These are phyloP conservation scores for Umbelopsis isabellina DNA, from an alignment of 192 early-diverging fungal genomes.

Conservation along the genomic window DNA sequence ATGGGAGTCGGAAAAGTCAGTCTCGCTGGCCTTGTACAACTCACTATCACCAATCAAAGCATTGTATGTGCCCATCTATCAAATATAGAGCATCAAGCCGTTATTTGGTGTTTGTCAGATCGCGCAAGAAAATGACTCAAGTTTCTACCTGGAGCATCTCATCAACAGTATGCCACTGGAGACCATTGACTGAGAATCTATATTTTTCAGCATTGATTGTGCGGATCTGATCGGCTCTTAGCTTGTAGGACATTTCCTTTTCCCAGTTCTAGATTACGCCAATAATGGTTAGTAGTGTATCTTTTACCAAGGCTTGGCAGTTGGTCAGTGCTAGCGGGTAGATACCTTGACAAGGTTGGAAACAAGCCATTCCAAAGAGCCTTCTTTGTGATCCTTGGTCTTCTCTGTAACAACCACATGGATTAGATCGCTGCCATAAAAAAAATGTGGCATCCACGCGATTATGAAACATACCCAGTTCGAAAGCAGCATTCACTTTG, in stretches of 20 bases:
- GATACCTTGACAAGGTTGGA: slow-evolving; percentile 49
- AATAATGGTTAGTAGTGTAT: slow-evolving; percentile 13
- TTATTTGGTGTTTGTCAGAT: neutral
- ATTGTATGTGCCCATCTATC: slow-evolving; percentile 48
- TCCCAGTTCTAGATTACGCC: slow-evolving; percentile 46
- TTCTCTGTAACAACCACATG: slow-evolving; percentile 27
- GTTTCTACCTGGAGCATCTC: slow-evolving; percentile 43
- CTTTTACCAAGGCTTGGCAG: neutral
- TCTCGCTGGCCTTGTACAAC: slow-evolving; percentile 45
- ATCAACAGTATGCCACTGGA: slow-evolving; percentile 43
- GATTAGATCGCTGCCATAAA: neutral
- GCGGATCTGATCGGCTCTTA: slow-evolving; percentile 43
- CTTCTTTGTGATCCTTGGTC: slow-evolving; percentile 39
- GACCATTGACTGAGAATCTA: slow-evolving; percentile 47
- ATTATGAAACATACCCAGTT: slow-evolving; percentile 26
- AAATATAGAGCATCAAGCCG: neutral
- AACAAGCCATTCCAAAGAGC: slow-evolving; percentile 44
- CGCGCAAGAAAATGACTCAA: neutral
- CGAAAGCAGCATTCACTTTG: slow-evolving; percentile 47
- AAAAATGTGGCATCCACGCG: neutral
- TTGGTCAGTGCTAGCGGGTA: slow-evolving; percentile 1
- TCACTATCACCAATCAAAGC: slow-evolving; percentile 50
- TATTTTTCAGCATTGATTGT: slow-evolving; percentile 48
- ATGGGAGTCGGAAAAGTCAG: slow-evolving; percentile 48
- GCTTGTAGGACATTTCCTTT: slow-evolving; percentile 50